Base-by-base conservation (phyloP, 75 land plant genomes). In the Cupressus sempervirens region DNA sequence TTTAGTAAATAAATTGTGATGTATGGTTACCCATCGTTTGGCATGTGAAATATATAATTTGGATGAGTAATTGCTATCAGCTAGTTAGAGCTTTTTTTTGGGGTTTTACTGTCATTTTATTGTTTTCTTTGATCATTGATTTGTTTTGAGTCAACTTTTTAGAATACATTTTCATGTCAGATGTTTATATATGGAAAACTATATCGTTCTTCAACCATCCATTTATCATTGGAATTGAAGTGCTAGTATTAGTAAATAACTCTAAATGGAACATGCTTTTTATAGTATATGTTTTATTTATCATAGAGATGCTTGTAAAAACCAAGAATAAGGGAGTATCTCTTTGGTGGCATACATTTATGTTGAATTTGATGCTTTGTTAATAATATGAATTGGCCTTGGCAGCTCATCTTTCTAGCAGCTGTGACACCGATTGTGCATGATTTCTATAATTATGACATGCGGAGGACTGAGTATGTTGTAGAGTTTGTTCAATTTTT, bases 401-500 rank as follows among this genome's bases (percentile, higher is more conserved):
- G 74, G 74, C 35, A 90, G 91, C 86, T 90, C 23, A 62, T 83
- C 20, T 90, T 90, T 76, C 50, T 90, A 41, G 87, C 87, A 30
- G 62, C 81, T 7, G 84, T 90, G 48, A 90, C 91, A 58, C 91
- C 91, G 3, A 88, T 90, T 53, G 88, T 90, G 89, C 90, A 90
- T 54, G 91, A 90, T 65, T 90, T 90, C 83, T 90, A 90, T 87
- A 90, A 90, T 72, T 88, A 88, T 87, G 91, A 90, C 36, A 52
- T 85, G 36, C 38, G 85, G 30, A 88, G 85, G 68, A 82, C 84
- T 74, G 89, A 85, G n/a, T 88, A 90, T 77, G 72, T 50, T 35
- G 74, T 70, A 36, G 86, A 90, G 54, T 88, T 90, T 41, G 83
- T 85, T 50, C 84, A 85, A 58, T 90, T 90, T 76, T 81, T 85